Evolutionary conservation across 2,329 filamentous ascomycete genomes (phyloP).

Genomic region (Epichloe scottii): DNA sequence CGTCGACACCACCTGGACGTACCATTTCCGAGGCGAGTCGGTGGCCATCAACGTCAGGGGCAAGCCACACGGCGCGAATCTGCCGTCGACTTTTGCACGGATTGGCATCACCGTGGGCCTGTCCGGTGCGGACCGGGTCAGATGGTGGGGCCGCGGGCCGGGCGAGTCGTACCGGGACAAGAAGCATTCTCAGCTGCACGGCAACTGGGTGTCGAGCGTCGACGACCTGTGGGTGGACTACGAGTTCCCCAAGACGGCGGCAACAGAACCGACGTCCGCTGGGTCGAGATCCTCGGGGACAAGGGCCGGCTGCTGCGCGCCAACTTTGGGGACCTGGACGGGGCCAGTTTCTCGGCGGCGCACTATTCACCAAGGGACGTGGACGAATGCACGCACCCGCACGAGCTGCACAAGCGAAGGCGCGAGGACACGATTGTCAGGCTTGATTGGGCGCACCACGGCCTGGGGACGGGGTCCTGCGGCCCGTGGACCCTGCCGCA

Average conservation of each 20-base stretch:
- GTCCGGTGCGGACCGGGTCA: slow-evolving; percentile 23
- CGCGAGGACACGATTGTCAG: slow-evolving; percentile 41
- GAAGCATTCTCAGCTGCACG: slow-evolving; percentile 46
- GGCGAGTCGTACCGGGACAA: slow-evolving; percentile 56
- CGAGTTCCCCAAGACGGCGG: slow-evolving; percentile 55
- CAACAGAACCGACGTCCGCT: slow-evolving; percentile 51
- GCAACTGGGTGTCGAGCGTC: slow-evolving; percentile 34
- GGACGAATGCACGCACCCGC: slow-evolving; percentile 43
- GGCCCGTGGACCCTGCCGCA: slow-evolving; percentile 40
- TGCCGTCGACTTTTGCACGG: slow-evolving; percentile 47
- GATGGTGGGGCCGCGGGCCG: slow-evolving; percentile 58
- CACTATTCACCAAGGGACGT: slow-evolving; percentile 43
- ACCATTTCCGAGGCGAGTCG: slow-evolving; percentile 37
- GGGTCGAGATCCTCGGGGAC: slow-evolving; percentile 35
- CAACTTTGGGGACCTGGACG: slow-evolving; percentile 31
- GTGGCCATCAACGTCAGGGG: slow-evolving; percentile 38
- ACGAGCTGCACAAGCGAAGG: slow-evolving; percentile 39
- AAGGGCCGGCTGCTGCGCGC: slow-evolving; percentile 27
- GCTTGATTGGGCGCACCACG: slow-evolving; percentile 50
- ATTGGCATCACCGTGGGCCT: slow-evolving; percentile 45
- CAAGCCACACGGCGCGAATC: slow-evolving; percentile 32
- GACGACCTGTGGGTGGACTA: slow-evolving; percentile 46
- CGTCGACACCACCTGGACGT: slow-evolving; percentile 36
- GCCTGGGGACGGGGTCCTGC: slow-evolving; percentile 49
- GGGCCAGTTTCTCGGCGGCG: slow-evolving; percentile 42